A percentile compares a stretch with the other conserved stretches of the same genome.
These are phyloP conservation scores for Paecilomyces sp. DNA, from an alignment of 2,329 filamentous ascomycete genomes.

Conservation along the genomic window DNA sequence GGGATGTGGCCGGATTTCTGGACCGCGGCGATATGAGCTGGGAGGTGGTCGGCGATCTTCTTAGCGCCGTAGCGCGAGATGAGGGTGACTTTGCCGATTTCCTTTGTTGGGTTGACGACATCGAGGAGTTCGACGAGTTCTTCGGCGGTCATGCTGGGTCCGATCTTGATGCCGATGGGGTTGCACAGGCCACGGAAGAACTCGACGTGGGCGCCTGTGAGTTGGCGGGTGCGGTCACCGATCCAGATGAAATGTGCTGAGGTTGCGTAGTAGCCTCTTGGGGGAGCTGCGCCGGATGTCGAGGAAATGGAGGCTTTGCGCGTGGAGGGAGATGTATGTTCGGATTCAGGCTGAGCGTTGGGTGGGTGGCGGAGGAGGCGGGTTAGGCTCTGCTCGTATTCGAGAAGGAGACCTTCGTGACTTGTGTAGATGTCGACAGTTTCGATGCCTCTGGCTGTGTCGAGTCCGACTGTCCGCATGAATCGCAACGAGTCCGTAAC, in stretches of 20 bases:
- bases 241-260: constrained; percentile 98
- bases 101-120: constrained; percentile 72
- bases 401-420: constrained; percentile 87
- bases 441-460: constrained; percentile 74
- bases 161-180: constrained; percentile 93
- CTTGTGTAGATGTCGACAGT: constrained; percentile 94
- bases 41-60: constrained; percentile 68
- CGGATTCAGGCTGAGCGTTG: constrained; percentile 27
- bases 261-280: constrained; percentile 79
- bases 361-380: constrained; percentile 62
- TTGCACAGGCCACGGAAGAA: constrained; percentile 96
- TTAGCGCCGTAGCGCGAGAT: constrained; percentile 89
- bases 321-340: constrained; percentile 10
- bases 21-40: constrained; percentile 80
- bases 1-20: constrained; percentile 68
- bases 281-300: constrained; percentile 13
- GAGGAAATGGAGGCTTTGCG: constrained; percentile 17
- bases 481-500: constrained; percentile 90
- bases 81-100: constrained; percentile 87
- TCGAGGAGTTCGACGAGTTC: constrained; percentile 77
- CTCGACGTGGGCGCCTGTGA: constrained; percentile 90
- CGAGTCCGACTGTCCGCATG: constrained; percentile 87
- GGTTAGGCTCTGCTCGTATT: constrained; percentile 88
- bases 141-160: constrained; percentile 68
- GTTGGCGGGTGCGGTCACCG: constrained; percentile 88